A percentile compares a stretch with the other conserved stretches of the same genome.
These are phyloP conservation scores for Amanita thiersii DNA, from an alignment of 768 basidiomycete species.

Conservation along the genomic window DNA sequence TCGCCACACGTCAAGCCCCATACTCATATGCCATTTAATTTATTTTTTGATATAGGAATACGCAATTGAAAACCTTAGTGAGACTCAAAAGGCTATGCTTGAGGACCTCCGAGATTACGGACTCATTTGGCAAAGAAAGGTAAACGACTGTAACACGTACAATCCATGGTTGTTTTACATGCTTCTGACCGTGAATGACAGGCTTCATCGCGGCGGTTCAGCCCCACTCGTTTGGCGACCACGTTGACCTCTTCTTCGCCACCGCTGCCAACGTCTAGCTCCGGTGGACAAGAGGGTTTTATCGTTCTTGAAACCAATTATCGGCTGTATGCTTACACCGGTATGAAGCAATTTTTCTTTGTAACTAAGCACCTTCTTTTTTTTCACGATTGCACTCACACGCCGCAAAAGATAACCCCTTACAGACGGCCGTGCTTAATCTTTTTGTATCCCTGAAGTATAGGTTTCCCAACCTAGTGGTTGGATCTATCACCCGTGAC, in stretches of 20 bases:
- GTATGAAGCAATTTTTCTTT: constrained; percentile 32
- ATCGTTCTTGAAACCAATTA: constrained; percentile 98
- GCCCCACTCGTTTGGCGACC: constrained; percentile 90
- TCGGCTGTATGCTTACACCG: constrained; percentile 95
- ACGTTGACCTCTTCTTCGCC: constrained; percentile 90
- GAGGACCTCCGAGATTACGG: constrained; percentile 93
- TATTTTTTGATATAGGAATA: constrained; percentile 79
- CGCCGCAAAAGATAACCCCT: constrained; percentile 81
- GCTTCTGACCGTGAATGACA: constrained; percentile 23
- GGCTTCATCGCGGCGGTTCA: constrained; percentile 76
- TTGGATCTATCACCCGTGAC: constrained; percentile 90
- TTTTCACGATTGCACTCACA: no score
- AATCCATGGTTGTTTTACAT: constrained; percentile 11
- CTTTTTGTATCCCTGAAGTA: constrained; percentile 90
- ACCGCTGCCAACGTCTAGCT: constrained; percentile 59
- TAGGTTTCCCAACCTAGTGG: constrained; percentile 95
- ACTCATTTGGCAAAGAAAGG: constrained; percentile 81
- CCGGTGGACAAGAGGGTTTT: constrained; percentile 73
- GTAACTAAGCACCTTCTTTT: constrained; percentile 13
- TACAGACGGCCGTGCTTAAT: constrained; percentile 93
- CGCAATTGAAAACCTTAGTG: constrained; percentile 70
- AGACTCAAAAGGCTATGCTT: constrained; percentile 79
- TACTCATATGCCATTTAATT: constrained; percentile 12
- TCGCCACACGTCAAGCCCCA: constrained; percentile 7
- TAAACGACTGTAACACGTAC: constrained; percentile 24